Evolutionary conservation across 148 eudicot genomes (phyloP), one percentile per base, ranked within the genome.

Genomic region (Persicaria tinctoria): DNA sequence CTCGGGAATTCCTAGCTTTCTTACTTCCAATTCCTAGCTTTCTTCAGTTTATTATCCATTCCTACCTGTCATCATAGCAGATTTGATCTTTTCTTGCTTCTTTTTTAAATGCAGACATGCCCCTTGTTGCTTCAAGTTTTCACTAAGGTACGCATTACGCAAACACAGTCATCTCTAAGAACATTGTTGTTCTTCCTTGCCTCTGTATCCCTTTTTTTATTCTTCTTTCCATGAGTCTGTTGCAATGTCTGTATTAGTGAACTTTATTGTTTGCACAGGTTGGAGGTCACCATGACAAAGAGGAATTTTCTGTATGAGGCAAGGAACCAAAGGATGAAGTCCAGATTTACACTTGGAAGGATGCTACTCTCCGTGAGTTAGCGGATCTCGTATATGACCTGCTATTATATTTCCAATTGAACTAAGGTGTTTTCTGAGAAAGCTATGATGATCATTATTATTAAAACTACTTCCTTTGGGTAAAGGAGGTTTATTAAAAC

Each of bases 381-480:
- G n/a, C n/a, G n/a, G n/a, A 95, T 86, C 90, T 95, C 81, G 99
- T 95, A 88, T 48, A 86, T 77, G 46, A 27, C 41, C 46, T 20
- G 16, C 17, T 50, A 47, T 17, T 9, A 41, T 64, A 64, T 64
- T 12, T 11, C 4, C 10, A 6, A 41, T 20, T 20, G 66, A 5
- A 8, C 66, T 60, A 23, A 60, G 41, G 20, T 44, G 47, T 68
- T 49, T n/a, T 70, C 7, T 47, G 51, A 7, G 54, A 16, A 70
- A 7, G 54, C 14, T 27, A 23, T 68, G 57, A 7, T 70, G 32
- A 51, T 79, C 45, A 41, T 51, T 74, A 3, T 73, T 9, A 12
- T 14, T 14, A 51, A 4, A 18, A 13, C 8, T 54, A 18, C 46
- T 48, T 38, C 23, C 69, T 76, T 70, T 48, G 82, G 87, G 87